phyloP scores from a whole-genome alignment of 495 filamentous ascomycete genomes.

The Hypomontagnella submonticulosa region DNA sequence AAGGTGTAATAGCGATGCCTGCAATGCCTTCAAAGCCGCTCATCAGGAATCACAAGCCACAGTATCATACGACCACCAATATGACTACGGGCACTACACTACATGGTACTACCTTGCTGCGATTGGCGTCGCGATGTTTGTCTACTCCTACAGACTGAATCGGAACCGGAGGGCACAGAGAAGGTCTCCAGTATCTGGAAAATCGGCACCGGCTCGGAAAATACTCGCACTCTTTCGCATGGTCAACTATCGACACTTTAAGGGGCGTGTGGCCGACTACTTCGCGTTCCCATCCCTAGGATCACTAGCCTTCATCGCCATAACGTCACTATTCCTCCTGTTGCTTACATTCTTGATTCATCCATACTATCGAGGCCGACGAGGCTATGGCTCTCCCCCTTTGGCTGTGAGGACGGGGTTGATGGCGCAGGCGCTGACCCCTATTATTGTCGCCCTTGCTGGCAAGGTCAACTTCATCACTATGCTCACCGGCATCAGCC shows the following conservation, averaged over 20 bases:
- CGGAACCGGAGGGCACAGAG: constrained; percentile 24
- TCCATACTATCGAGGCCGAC: constrained; percentile 51
- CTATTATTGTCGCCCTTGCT: constrained; percentile 60
- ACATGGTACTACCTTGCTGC: constrained; percentile 50
- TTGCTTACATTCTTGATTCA: constrained; percentile 46
- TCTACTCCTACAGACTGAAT: constrained; percentile 32
- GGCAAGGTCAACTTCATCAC: constrained; percentile 59
- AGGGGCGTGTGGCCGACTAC: constrained; percentile 33
- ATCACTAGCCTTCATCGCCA: constrained; percentile 25
- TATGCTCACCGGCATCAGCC: constrained; percentile 63
- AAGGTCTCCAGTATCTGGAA: background rate
- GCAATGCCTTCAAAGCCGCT: constrained; percentile 49
- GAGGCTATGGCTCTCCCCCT: constrained; percentile 57
- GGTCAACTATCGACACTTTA: constrained; percentile 48
- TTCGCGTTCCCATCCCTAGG: constrained; percentile 49
- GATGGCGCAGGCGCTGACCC: constrained; percentile 61
- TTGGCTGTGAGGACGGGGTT: constrained; percentile 62
- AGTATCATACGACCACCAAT: constrained; percentile 48
- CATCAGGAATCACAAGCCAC: constrained; percentile 47
- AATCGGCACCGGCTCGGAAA: constrained; percentile 26
- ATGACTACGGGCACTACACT: constrained; percentile 49
- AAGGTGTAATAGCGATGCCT: constrained; percentile 48
- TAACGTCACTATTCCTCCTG: constrained; percentile 42
- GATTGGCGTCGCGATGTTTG: constrained; percentile 46
- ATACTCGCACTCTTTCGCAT: constrained; percentile 38